Conservation (phyloP, 768 basidiomycete species). For the Mycena epipterygia region DNA sequence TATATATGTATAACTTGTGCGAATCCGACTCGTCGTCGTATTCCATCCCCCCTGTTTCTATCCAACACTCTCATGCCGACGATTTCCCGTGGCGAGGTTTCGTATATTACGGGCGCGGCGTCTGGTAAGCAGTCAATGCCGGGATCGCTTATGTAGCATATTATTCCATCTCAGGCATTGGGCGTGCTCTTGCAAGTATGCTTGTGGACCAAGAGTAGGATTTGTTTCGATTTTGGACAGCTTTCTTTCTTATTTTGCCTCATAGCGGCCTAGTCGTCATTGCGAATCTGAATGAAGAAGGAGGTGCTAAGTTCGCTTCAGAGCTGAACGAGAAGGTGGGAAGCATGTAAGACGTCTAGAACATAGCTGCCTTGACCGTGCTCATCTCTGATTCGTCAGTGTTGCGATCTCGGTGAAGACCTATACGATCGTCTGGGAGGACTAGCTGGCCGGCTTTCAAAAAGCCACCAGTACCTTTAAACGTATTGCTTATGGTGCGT, state of each 20-base stretch:
- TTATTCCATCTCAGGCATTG: conserved; percentile 28
- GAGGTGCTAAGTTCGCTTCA: conserved; percentile 26
- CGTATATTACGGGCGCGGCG: conserved; percentile 28
- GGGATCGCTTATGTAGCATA: background rate
- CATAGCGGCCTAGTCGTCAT: conserved; percentile 35
- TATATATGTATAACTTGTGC: too few relatives aligned
- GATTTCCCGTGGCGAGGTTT: conserved; percentile 30
- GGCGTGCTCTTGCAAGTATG: conserved; percentile 24
- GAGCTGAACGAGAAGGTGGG: conserved; percentile 36
- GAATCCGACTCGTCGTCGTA: too few relatives aligned
- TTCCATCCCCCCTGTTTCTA: too few relatives aligned
- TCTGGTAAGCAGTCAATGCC: conserved; percentile 20
- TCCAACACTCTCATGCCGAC: too few relatives aligned
- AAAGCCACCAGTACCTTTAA: conserved; percentile 28
- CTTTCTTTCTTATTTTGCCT: background rate
- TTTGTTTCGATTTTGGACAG: background rate
- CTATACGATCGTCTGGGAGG: conserved; percentile 37
- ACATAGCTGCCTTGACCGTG: background rate
- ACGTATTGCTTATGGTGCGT: conserved; percentile 37
- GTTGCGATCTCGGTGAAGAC: conserved; percentile 34
- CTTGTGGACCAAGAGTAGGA: conserved; percentile 35
- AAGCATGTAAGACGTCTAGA: conserved; percentile 29
- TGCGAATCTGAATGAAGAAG: conserved; percentile 32
- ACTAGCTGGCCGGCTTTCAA: conserved; percentile 36
- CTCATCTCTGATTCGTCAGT: conserved; percentile 2